Conservation (phyloP, 139 green algal genomes). For the Axilococcus clingmanii region DNA sequence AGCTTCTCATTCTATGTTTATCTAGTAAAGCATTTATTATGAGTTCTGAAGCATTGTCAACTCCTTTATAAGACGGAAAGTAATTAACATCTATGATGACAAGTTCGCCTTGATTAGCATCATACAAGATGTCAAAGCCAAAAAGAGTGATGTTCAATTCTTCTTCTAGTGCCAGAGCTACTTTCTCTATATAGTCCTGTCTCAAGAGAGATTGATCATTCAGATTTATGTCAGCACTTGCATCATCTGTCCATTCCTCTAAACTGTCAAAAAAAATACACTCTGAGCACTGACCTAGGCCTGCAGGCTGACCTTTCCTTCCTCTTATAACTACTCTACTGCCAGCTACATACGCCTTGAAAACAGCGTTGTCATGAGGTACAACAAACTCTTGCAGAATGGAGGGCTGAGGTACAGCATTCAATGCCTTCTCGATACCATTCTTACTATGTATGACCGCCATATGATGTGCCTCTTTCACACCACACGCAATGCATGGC, state of each 20-base stretch:
- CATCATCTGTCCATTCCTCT: conserved; percentile 47
- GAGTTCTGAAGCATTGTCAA: conserved; percentile 18
- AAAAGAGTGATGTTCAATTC: conserved; percentile 55
- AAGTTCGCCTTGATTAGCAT: conserved; percentile 18
- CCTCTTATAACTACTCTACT: conserved; percentile 42
- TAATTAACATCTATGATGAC: conserved; percentile 66
- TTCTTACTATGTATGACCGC: conserved; percentile 35
- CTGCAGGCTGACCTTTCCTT: conserved; percentile 9
- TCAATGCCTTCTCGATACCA: conserved; percentile 8
- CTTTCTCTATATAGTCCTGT: conserved; percentile 17
- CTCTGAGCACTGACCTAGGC: too few relatives aligned
- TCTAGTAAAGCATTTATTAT: conserved; percentile 11
- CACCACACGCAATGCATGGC: conserved; percentile 55
- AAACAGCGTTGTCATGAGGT: conserved; percentile 58
- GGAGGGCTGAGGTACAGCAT: conserved; percentile 36
- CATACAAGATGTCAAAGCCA: conserved; percentile 57
- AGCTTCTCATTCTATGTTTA: conserved; percentile 6
- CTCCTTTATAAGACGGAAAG: conserved; percentile 52
- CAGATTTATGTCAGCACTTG: too few relatives aligned
- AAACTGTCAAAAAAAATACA: conserved; percentile 52
- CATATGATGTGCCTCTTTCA: conserved; percentile 59
- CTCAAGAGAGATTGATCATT: too few relatives aligned
- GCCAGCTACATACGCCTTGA: conserved; percentile 69
- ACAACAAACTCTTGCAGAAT: conserved; percentile 73
- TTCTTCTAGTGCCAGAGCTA: conserved; percentile 26